These are phyloP conservation scores for Ampelocalamus luodianensis DNA, from an alignment of 176 grass and related monocot genomes.

Conservation along the genomic window DNA sequence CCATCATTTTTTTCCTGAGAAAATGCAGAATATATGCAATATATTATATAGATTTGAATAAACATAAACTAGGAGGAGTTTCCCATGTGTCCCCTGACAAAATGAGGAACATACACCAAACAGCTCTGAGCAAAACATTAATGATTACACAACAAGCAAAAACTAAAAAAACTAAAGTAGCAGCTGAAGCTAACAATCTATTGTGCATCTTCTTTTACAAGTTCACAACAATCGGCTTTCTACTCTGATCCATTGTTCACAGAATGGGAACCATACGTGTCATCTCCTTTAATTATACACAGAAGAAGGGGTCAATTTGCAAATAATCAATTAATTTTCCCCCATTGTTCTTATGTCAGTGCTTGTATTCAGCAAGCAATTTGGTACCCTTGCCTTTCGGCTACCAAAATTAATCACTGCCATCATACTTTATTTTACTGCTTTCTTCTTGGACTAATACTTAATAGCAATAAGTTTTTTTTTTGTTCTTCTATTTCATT, in stretches of 20 bases:
- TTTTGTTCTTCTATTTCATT: constrained; percentile 23
- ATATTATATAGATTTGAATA: neutral
- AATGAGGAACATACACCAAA: neutral
- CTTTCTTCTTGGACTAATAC: constrained; percentile 27
- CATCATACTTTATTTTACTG: constrained; percentile 2
- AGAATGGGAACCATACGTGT: neutral
- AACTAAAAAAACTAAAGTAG: neutral
- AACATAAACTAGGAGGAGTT: neutral
- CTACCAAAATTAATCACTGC: neutral
- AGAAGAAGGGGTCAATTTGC: neutral
- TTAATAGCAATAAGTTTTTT: constrained; percentile 30
- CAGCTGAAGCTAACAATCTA: constrained; percentile 1
- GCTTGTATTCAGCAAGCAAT: neutral
- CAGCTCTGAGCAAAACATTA: neutral
- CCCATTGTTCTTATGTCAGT: neutral
- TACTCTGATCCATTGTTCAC: constrained; percentile 4
- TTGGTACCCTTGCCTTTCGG: neutral
- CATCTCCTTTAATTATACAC: constrained; percentile 7
- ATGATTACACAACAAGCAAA: neutral
- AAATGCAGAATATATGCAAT: constrained; percentile 3
- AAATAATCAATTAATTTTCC: constrained; percentile 23
- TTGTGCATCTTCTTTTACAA: neutral
- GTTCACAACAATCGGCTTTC: neutral
- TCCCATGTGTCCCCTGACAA: neutral
- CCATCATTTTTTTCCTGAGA: neutral